Percentiles rank a stretch among this genome's conserved stretches.
phyloP scores from a whole-genome alignment of 1,139 yeast genomes.

The Debaryomyces sp. region DNA sequence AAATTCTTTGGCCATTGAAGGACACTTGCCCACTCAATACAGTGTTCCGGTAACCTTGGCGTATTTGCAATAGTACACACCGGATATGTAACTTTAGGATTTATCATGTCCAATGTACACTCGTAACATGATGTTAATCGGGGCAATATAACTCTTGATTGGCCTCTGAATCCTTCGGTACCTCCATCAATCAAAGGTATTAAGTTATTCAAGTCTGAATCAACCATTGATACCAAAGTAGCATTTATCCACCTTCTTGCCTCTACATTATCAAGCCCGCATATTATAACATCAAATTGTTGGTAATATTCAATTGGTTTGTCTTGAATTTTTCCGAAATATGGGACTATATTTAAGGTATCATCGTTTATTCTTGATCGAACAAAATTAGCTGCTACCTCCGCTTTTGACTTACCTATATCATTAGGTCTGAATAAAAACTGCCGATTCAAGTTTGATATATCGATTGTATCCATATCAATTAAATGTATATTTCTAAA shows the following conservation, averaged over 20 bases:
- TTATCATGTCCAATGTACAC: conserved; percentile 79
- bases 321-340: conserved; percentile 74
- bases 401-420: conserved; percentile 81
- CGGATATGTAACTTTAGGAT: conserved; percentile 75
- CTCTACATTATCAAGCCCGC: conserved; percentile 89
- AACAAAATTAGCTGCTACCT: conserved; percentile 71
- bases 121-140: conserved; percentile 89
- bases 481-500: conserved; percentile 76
- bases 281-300: conserved; percentile 72
- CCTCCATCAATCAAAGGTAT: conserved; percentile 95
- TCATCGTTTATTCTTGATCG: conserved; percentile 44
- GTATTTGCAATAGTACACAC: conserved; percentile 94
- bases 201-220: conserved; percentile 52
- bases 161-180: conserved; percentile 94
- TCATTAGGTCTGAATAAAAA: conserved; percentile 75
- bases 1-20: conserved; percentile 69
- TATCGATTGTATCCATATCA: conserved; percentile 94
- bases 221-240: conserved; percentile 65
- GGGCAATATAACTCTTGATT: conserved; percentile 85
- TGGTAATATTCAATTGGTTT: conserved; percentile 64
- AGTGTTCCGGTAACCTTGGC: conserved; percentile 92
- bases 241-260: conserved; percentile 94
- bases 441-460: conserved; percentile 88
- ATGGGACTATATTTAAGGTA: conserved; percentile 53
- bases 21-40: conserved; percentile 88